Conservation (phyloP, 1,284 basidiomycete species). For the Moesziomyces antarcticus region DNA sequence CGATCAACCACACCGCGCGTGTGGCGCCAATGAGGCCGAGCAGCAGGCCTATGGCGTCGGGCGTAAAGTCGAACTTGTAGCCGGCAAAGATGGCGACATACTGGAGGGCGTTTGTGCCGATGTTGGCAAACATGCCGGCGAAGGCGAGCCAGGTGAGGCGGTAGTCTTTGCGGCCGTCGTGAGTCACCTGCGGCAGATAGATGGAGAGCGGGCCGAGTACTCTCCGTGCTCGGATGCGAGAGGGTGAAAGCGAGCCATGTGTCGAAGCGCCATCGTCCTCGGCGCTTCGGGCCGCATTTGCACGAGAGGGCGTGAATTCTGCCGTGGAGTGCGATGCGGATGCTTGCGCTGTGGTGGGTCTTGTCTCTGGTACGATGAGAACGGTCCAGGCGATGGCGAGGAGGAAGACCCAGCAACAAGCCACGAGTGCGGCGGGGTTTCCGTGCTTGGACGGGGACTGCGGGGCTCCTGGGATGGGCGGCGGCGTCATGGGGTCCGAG, state of each 20-base stretch:
- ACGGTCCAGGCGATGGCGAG: slow-evolving; percentile 29
- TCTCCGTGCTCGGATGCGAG: slow-evolving; percentile 19
- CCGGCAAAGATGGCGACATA: slow-evolving; percentile 43
- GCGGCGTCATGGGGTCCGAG: slow-evolving; percentile 18
- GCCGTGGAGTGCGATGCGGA: neutral
- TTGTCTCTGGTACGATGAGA: slow-evolving; percentile 40
- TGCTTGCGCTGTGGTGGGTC: slow-evolving; percentile 9
- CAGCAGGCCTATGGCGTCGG: slow-evolving; percentile 38
- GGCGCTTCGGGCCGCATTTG: neutral
- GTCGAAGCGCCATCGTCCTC: neutral
- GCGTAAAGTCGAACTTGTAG: slow-evolving; percentile 47
- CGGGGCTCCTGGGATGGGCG: slow-evolving; percentile 29
- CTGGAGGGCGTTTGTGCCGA: slow-evolving; percentile 36
- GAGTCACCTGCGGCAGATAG: slow-evolving; percentile 28
- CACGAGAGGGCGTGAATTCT: neutral
- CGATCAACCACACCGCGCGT: slow-evolving; percentile 38
- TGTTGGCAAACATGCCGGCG: slow-evolving; percentile 37
- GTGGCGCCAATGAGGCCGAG: slow-evolving; percentile 36
- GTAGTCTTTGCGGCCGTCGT: slow-evolving; percentile 37
- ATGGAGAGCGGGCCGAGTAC: slow-evolving; percentile 39
- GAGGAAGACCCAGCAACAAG: slow-evolving; percentile 38
- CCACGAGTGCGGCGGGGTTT: slow-evolving; percentile 38
- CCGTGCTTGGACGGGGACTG: slow-evolving; percentile 33
- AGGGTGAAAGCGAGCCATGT: slow-evolving; percentile 3
- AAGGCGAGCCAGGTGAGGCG: slow-evolving; percentile 39